Evolutionary conservation across 2,329 filamentous ascomycete species (phyloP).

Genomic region (Nannizziopsis arthrosporioides): DNA sequence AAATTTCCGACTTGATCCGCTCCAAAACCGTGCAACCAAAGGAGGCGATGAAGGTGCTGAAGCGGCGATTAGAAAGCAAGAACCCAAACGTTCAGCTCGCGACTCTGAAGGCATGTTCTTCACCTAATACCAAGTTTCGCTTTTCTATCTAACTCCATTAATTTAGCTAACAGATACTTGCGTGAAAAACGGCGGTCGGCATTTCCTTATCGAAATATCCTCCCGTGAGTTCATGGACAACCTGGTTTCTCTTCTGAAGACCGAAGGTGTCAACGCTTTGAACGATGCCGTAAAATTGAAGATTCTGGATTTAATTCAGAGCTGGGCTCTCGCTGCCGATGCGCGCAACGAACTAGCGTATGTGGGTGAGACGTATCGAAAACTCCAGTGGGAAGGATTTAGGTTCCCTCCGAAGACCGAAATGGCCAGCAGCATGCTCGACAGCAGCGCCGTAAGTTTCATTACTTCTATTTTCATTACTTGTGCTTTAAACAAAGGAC

Average conservation of each 20-base stretch:
- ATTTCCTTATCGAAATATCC: conserved; percentile 90
- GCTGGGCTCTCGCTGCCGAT: conserved; percentile 83
- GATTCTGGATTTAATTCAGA: conserved; percentile 86
- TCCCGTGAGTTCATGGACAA: conserved; percentile 99
- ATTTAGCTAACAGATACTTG: conserved; percentile 84
- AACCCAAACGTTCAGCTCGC: conserved; percentile 95
- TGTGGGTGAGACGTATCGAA: conserved; percentile 75
- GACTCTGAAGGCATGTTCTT: conserved; percentile 62
- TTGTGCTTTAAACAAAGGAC: conserved; percentile 7
- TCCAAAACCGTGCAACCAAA: conserved; percentile 96
- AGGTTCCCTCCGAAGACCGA: conserved; percentile 76
- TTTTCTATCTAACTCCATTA: conserved; percentile 2
- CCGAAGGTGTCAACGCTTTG: conserved; percentile 58
- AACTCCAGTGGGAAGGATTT: conserved; percentile 72
- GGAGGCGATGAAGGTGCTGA: conserved; percentile 94
- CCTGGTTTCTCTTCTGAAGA: conserved; percentile 75
- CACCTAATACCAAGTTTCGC: conserved; percentile 14
- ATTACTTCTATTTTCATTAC: neutral
- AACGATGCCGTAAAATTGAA: conserved; percentile 79
- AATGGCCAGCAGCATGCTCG: conserved; percentile 93
- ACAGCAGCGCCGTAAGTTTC: conserved; percentile 74
- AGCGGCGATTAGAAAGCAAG: conserved; percentile 87
- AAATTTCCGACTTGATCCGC: conserved; percentile 94
- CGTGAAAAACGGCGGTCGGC: conserved; percentile 92
- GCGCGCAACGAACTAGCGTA: conserved; percentile 72